phyloP scores from a whole-genome alignment of 2,329 filamentous ascomycete species.

The Sarocladium strictum region DNA sequence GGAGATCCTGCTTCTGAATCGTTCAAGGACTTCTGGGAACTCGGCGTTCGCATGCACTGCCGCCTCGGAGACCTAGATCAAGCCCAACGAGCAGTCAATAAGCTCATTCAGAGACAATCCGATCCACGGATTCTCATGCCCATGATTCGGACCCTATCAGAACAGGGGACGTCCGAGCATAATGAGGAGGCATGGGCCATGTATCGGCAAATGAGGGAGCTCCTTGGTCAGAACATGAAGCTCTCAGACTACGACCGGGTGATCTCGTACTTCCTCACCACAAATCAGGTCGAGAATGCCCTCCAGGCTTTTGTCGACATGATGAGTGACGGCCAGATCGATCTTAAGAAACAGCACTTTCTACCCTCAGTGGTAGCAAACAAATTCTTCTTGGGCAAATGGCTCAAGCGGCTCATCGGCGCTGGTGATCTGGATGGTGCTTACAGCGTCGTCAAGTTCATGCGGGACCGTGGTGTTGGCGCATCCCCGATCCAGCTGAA shows the following conservation, averaged over 20 bases:
- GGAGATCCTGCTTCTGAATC: conserved; percentile 38
- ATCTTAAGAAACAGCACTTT: conserved; percentile 36
- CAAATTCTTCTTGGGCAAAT: conserved; percentile 80
- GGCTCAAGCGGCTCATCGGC: conserved; percentile 78
- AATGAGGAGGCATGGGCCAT: conserved; percentile 57
- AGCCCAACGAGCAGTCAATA: conserved; percentile 50
- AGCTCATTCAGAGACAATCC: conserved; percentile 42
- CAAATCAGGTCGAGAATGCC: conserved; percentile 59
- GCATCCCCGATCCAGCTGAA: conserved; percentile 75
- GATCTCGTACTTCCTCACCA: conserved; percentile 63
- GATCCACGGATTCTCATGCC: conserved; percentile 56
- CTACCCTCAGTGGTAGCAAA: conserved; percentile 53
- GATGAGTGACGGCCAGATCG: conserved; percentile 61
- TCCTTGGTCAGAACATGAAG: conserved; percentile 54
- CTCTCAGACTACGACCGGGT: conserved; percentile 74
- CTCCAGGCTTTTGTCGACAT: conserved; percentile 81
- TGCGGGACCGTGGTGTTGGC: conserved; percentile 62
- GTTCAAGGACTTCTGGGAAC: conserved; percentile 52
- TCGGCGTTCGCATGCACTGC: conserved; percentile 61
- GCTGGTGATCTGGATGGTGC: conserved; percentile 66
- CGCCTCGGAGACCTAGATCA: conserved; percentile 50
- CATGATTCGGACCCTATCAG: conserved; percentile 63
- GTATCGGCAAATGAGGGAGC: conserved; percentile 59
- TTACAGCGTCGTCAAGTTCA: conserved; percentile 65
- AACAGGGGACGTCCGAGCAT: conserved; percentile 37